A percentile compares a stretch with the other conserved stretches of the same genome.
Evolutionary conservation across 208 protist species (phyloP).

Genomic region (Leishmania tropica): DNA sequence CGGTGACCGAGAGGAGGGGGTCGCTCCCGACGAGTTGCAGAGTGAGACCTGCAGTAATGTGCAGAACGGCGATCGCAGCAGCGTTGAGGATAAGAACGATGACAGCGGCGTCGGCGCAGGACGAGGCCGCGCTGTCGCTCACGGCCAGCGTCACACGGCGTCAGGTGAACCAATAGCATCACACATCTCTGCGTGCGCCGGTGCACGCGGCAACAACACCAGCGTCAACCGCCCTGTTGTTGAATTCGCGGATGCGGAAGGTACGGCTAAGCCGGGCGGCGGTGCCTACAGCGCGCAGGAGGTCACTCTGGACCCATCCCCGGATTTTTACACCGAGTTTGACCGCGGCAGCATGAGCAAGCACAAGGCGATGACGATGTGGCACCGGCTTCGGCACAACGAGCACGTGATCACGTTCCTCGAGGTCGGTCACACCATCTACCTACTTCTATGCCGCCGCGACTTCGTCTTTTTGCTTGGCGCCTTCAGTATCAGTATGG

Average conservation of each 20-base stretch:
- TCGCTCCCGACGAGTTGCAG: constrained; percentile 1
- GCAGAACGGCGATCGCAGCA: neutral
- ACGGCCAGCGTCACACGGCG: neutral
- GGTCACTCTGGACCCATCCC: constrained; percentile 12
- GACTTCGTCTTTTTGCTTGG: constrained; percentile 65
- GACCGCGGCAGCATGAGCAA: constrained; percentile 32
- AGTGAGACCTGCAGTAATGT: constrained; percentile 13
- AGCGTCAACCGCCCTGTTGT: neutral
- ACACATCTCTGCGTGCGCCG: neutral
- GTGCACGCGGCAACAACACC: neutral
- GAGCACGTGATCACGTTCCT: constrained; percentile 41
- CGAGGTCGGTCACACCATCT: constrained; percentile 47
- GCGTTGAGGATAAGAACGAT: neutral
- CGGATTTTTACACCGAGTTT: constrained; percentile 12
- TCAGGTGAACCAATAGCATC: constrained; percentile 3
- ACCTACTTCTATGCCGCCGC: constrained; percentile 33
- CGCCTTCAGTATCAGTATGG: constrained; percentile 70
- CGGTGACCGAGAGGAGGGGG: constrained; percentile 16
- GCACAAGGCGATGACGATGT: constrained; percentile 25
- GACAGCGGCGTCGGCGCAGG: neutral
- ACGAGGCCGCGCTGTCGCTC: neutral
- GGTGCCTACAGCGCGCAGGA: constrained; percentile 5
- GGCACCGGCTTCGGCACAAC: constrained; percentile 23
- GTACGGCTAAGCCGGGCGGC: constrained; percentile 3
- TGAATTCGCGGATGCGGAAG: neutral